Base-by-base conservation (phyloP, 2,329 filamentous ascomycete species). In the Aureobasidium sp. region DNA sequence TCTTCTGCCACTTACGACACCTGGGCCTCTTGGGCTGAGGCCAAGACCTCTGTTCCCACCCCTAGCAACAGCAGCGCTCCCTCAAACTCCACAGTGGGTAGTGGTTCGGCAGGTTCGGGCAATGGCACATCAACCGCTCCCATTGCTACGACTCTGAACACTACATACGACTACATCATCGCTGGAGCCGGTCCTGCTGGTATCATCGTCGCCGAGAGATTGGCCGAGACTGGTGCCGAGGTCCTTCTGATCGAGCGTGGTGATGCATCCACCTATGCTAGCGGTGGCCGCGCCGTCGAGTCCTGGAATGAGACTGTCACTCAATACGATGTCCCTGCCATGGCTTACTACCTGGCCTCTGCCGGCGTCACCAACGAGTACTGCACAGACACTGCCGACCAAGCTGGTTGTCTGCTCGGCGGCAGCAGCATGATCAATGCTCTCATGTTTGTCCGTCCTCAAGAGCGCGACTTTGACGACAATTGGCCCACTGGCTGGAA, bases 401-500 rank as follows among this genome's bases (percentile, higher is more conserved):
- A 29, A 21, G 51, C 51, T 22, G 78, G 71, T 24, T 80, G 78
- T 60, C 73, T 74, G 0, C 66, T 79, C 12, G 76, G 77, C 4
- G 77, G 77, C 7, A 73, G 70, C 54, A 76, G 72, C 41, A 75
- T 77, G 8, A 76, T 79, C 63, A 79, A 79, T 53, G 77, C 76
- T 5, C 76, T 76, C 7, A 61, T 79, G 1, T 79, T 72, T 61
- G 78, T 79, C 56, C 71, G 79, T 56, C 76, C 77, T 5, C 76
- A 76, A 0, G 71, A 73, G 1, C 74, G 72, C 1, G 77, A 79
- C 57, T 79, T 73, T 68, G 74, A 79, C 58, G 62, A 69, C 6
- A 78, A 75, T 45, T 73, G 74, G 49, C 75, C 75, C 0, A 56
- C 63, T 0, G 74, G 73, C 12, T 80, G 77, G 77, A 78, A 77